A percentile compares a stretch with the other conserved stretches of the same genome.
phyloP scores from a whole-genome alignment of 1,284 basidiomycete species.

The Malassezia pachydermatis region DNA sequence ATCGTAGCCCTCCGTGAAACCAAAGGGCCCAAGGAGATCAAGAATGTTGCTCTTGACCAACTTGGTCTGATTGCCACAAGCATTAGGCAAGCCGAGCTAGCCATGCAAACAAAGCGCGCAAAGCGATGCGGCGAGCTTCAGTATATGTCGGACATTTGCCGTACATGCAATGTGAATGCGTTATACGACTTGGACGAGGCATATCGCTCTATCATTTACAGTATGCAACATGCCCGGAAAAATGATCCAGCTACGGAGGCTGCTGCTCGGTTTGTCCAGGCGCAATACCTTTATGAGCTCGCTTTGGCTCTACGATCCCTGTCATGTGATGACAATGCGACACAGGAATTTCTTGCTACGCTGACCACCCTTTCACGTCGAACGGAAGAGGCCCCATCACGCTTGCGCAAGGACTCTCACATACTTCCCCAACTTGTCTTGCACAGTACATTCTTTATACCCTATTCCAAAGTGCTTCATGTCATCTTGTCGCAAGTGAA shows the following conservation, averaged over 20 bases:
- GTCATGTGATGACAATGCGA: no score
- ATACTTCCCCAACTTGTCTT: constrained; percentile 23
- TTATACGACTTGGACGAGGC: constrained; percentile 57
- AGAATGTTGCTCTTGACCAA: constrained; percentile 80
- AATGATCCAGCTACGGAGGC: constrained; percentile 26
- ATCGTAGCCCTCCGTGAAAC: constrained; percentile 57
- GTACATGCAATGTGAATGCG: constrained; percentile 50
- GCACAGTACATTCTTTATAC: constrained; percentile 27
- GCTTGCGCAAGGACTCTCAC: constrained; percentile 12
- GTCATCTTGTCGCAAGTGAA: constrained; percentile 28
- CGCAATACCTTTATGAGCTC: constrained; percentile 32
- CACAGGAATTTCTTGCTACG: no score
- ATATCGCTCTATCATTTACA: constrained; percentile 60
- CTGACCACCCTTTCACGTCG: no score
- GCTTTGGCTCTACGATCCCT: background rate
- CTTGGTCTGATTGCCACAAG: constrained; percentile 79
- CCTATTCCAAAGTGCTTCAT: constrained; percentile 20
- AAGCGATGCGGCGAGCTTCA: no score
- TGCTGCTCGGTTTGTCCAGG: constrained; percentile 22
- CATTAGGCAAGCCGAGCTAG: constrained; percentile 54
- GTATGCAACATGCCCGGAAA: constrained; percentile 51
- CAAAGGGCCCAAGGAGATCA: constrained; percentile 55
- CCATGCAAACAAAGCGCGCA: no score
- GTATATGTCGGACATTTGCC: background rate
- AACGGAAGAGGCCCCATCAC: no score